phyloP scores from a whole-genome alignment of 2,329 filamentous ascomycete genomes.

The Myriangium duriaei region DNA sequence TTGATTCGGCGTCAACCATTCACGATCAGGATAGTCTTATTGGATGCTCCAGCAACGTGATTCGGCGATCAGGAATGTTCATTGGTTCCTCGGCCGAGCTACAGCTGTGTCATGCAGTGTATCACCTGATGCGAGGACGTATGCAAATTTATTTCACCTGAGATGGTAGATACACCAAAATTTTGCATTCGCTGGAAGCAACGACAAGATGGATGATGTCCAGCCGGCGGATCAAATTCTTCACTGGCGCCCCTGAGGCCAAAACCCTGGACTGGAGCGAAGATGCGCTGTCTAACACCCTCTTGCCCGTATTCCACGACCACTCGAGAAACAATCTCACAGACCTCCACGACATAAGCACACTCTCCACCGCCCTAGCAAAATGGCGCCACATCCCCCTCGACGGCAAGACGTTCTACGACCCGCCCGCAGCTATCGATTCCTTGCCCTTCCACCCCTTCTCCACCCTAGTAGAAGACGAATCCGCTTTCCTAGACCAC shows the following conservation, averaged over 20 bases:
- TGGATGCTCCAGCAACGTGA: no score
- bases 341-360: slow-evolving; percentile 8
- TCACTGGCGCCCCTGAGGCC: slow-evolving; percentile 50
- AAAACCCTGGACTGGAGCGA: slow-evolving; percentile 43
- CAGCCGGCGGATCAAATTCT: slow-evolving; percentile 28
- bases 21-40: no score
- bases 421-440: slow-evolving; percentile 1
- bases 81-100: no score
- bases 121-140: no score
- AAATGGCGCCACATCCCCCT: slow-evolving; percentile 18
- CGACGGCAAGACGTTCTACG: slow-evolving; percentile 2
- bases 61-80: no score
- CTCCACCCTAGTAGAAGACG: slow-evolving; percentile 16
- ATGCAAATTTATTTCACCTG: no score
- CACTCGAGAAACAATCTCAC: slow-evolving; percentile 22
- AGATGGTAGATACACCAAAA: no score
- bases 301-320: slow-evolving; percentile 29
- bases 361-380: slow-evolving; percentile 13
- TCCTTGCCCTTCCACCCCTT: neutral
- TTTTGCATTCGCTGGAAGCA: no score
- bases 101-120: no score
- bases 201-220: slow-evolving; percentile 7
- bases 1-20: no score
- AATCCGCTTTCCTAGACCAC: slow-evolving; percentile 60
- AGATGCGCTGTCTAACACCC: slow-evolving; percentile 36